These are phyloP conservation scores for Fusarium incarnatum DNA, from an alignment of 2,329 filamentous ascomycete species.

Conservation along the genomic window DNA sequence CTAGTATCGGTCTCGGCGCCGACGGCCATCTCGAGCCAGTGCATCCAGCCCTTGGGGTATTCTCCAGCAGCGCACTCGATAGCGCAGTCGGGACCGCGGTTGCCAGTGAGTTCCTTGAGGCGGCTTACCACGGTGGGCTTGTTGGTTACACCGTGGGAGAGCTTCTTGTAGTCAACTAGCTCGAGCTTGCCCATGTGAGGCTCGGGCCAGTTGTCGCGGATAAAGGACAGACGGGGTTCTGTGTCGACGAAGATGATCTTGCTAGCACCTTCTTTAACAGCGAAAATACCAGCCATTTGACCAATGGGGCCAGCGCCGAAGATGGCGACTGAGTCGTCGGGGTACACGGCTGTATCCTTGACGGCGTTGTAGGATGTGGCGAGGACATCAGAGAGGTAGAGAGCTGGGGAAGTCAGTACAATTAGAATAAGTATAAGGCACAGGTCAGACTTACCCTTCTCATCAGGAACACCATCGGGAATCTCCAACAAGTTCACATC, in stretches of 20 bases:
- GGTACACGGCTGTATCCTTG: conserved; percentile 83
- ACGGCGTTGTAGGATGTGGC: conserved; percentile 84
- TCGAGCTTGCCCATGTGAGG: conserved; percentile 67
- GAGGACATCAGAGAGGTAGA: conserved; percentile 85
- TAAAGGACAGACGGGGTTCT: conserved; percentile 74
- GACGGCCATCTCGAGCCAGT: conserved; percentile 67
- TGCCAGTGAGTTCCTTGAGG: conserved; percentile 78
- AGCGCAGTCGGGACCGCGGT: conserved; percentile 78
- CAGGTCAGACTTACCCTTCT: conserved; percentile 67
- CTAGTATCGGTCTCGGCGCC: conserved; percentile 87
- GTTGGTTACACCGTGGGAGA: conserved; percentile 67
- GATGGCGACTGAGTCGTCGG: conserved; percentile 81
- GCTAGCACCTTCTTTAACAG: conserved; percentile 76
- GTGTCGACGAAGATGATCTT: conserved; percentile 84
- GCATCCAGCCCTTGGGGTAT: conserved; percentile 71
- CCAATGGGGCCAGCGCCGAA: conserved; percentile 90
- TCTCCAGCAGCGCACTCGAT: conserved; percentile 75
- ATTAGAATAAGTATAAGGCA: no score
- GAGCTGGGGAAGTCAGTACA: conserved; percentile 47
- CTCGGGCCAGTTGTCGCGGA: conserved; percentile 70
- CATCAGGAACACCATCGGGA: conserved; percentile 83
- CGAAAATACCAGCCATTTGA: conserved; percentile 84
- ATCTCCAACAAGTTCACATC: conserved; percentile 85
- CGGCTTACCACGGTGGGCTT: conserved; percentile 74
- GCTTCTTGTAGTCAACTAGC: conserved; percentile 74